Evolutionary conservation across 148 eudicot genomes (phyloP), one percentile per base, ranked within the genome.

Genomic region (Gaultheria prostrata): DNA sequence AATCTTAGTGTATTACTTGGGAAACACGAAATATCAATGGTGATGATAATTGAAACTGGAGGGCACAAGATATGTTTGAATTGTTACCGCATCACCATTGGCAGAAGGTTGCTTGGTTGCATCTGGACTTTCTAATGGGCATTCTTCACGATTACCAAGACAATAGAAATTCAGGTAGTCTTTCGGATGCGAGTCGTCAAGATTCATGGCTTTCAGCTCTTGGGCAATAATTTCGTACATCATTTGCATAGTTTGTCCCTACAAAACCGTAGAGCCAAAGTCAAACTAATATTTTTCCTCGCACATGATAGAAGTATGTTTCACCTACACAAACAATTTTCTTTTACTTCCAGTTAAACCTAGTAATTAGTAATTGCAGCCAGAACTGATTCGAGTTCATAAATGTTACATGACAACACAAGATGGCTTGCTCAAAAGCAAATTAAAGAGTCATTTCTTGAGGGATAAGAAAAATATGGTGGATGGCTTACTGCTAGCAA

Each of bases 121-220:
- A 77, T 76, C 72, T 48, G 85, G 51, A 15, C 67, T 63, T 54
- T 89, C 90, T 76, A 75, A 77, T 1, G 87, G 85, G 53, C 33
- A 20, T 71, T 86, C 85, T 87, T 96, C 98, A 20, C 97, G 93
- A 83, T 94, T 96, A 6, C 98, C 98, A 82, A 96, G 97, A 79
- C 98, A 96, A 54, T 90, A 96, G 89, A 96, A 96, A 54, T 94
- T 96, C 51, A 96, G 81, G 87, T 96, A 92, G 89, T 96, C 98
- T 65, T 79, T 88, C 8, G 95, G 95, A 84, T 92, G 93, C 63
- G 89, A 87, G 56, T 90, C 83, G 63, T 83, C 85, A 35, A 93
- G 84, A 65, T 88, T 15, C 89, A 85, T 79, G n/a, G 87, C 84
- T 87, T 93, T 90, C 50, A 95, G 87, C 85, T 91, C 98, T 43